Evolutionary conservation across 2,329 filamentous ascomycete species (phyloP), one percentile per base, ranked within the genome.

Genomic region (Torrubiella hemipterigena): DNA sequence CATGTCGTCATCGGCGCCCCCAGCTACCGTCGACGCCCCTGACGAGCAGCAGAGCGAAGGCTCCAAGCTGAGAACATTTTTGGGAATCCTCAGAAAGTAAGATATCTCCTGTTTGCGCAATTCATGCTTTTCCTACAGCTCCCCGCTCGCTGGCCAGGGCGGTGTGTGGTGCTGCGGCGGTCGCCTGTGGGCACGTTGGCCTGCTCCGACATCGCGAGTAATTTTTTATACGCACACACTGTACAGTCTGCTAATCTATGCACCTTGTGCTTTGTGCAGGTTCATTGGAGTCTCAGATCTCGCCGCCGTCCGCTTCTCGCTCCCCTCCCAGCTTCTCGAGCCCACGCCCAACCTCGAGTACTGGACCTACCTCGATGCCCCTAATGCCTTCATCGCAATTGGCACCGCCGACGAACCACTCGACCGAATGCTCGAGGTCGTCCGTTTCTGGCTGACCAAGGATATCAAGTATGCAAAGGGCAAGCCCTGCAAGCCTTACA

Each of bases 391-490:
- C 42, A 61, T 75, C 41, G 72, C 71, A 27, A 80, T 80, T 47
- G 91, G 89, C 46, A 89, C 89, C 46, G 91, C 89, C 13, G 82
- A 96, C 45, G 85, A 96, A 45, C 73, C 81, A 9, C 65, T 96
- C 33, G 89, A 91, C 45, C 85, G 91, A 44, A 95, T 95, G 83
- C 72, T 98, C 31, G 87, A 89, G 49, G 85, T 93, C 18, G 60
- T 96, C 46, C 78, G 87, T 37, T 98, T 96, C 59, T 98, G 91
- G 91, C 93, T 96, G 49, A 96, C 91, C 40, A 98, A 98, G 57
- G 91, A 98, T 56, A 56, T 98, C 56, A 98, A 98, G 73, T 98
- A 96, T 50, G 84, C 93, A 54, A 96, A 96, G 63, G 89, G 89
- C 37, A 93, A 87, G 63, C 91, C 91, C 26, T 96, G 89, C 75